phyloP scores from a whole-genome alignment of 1,139 yeast genomes.

The Geotrichum fermentans region DNA sequence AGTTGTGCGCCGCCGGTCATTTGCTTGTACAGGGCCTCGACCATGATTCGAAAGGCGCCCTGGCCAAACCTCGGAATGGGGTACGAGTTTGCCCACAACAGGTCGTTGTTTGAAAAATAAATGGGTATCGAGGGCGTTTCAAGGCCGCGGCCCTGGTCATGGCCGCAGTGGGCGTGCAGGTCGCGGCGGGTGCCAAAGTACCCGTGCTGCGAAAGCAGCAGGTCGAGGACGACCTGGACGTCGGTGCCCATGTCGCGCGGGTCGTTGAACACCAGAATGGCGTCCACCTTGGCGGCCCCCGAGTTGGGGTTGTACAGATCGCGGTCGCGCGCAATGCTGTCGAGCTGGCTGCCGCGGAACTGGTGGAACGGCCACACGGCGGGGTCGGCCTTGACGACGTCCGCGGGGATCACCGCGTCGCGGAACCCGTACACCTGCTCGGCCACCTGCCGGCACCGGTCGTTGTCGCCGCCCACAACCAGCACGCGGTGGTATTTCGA shows the following conservation, averaged over 20 bases:
- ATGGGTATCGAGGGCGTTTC: conserved; percentile 66
- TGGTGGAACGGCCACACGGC: conserved; percentile 72
- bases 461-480: conserved; percentile 80
- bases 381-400: conserved; percentile 55
- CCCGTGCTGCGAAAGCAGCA: conserved; percentile 63
- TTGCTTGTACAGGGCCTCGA: conserved; percentile 60
- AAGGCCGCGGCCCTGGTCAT: conserved; percentile 15
- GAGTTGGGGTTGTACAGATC: conserved; percentile 18
- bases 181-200: conserved; percentile 56
- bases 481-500: conserved; percentile 56
- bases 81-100: conserved; percentile 87
- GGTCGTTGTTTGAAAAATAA: conserved; percentile 80
- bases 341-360: conserved; percentile 47
- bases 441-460: conserved; percentile 67
- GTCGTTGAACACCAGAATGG: conserved; percentile 82
- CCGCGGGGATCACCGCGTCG: conserved; percentile 73
- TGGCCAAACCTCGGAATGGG: conserved; percentile 81
- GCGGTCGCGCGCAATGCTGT: conserved; percentile 41
- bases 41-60: conserved; percentile 72
- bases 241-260: conserved; percentile 89
- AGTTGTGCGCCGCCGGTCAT: conserved; percentile 50
- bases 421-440: conserved; percentile 64
- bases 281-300: conserved; percentile 36
- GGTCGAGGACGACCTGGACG: conserved; percentile 68
- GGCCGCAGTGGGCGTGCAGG: conserved; percentile 21